Percentiles rank a stretch among this genome's conserved stretches.
Evolutionary conservation across 768 basidiomycete genomes (phyloP).

Genomic region (Rhodotorula kratochvilovae): DNA sequence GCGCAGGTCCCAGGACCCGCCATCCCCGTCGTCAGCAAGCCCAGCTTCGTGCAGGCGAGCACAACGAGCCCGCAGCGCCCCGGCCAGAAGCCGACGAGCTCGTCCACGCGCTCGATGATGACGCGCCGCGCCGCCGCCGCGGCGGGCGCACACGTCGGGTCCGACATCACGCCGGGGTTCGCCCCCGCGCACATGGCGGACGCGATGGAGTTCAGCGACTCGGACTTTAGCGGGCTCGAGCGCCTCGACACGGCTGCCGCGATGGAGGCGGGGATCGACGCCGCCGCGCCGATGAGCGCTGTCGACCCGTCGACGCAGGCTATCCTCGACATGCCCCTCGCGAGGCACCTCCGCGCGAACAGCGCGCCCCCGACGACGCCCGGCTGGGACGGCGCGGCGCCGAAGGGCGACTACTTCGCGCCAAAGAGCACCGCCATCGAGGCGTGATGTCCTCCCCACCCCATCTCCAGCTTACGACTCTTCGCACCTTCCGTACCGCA

Average conservation of each 20-base stretch:
- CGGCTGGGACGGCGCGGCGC: not conserved
- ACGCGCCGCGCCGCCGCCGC: not conserved
- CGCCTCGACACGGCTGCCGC: not conserved
- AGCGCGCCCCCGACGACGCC: conserved; percentile 13
- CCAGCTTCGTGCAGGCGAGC: not conserved
- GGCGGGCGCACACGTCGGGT: not conserved
- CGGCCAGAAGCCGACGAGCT: too few relatives aligned
- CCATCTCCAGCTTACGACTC: not conserved
- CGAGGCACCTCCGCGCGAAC: not conserved
- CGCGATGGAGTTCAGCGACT: not conserved
- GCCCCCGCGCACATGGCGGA: not conserved
- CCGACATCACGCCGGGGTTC: not conserved
- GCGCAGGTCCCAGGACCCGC: not conserved
- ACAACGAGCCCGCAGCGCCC: not conserved
- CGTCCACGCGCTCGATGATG: not conserved
- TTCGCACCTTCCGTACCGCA: not conserved
- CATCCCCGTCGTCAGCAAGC: not conserved
- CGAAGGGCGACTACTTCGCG: conserved; percentile 1
- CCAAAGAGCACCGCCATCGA: not conserved
- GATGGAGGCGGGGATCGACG: not conserved
- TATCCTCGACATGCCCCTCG: not conserved
- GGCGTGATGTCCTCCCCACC: too few relatives aligned
- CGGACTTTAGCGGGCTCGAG: not conserved
- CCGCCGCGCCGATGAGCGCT: not conserved
- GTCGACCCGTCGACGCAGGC: not conserved